Evolutionary conservation across 176 grass and related monocot species (phyloP), one percentile per base, ranked within the genome.

Genomic region (Alopecurus myosuroides): DNA sequence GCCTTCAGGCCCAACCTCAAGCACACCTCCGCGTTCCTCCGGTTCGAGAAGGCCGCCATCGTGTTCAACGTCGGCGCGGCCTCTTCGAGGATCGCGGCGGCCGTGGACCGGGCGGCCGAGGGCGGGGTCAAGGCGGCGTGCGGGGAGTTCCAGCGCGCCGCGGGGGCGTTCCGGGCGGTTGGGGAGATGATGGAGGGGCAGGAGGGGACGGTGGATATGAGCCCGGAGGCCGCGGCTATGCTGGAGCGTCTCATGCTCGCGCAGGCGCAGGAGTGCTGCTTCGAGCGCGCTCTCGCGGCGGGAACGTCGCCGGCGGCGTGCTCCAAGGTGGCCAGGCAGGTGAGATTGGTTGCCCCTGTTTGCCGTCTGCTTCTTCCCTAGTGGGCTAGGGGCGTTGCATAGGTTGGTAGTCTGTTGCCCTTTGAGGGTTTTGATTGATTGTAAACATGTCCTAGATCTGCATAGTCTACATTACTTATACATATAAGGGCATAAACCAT

Each of bases 181-280:
- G 88, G 79, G 44, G 72, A 90, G 76, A 87, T 81, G 84, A 87
- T 87, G 84, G 87, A 88, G 8, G 91, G 76, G 55, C 77, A 78
- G 18, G 80, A 53, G 31, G 91, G 67, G 28, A 93, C 85, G 11
- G 66, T 98, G 44, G 93, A 98, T 92, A 70, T 98, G 82, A 83
- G 82, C n/a, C 60, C 77, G 1, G 85, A 93, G 87, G 77, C 91
- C 29, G 31, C 85, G 3, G 77, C 55, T 62, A 88, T 95, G 93
- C 78, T 98, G 86, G 92, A 93, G 78, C 75, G 55, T 70, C 82
- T 98, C 40, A 98, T 98, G 95, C 92, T 98, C 33, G 92, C 95
- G 35, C 92, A 98, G 85, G 92, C 92, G 40, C 92, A 98, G 85
- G 90, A 95, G 76, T 98, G 92, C 82, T 94, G 90, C 83, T 95